Base-by-base conservation (phyloP, 2,329 filamentous ascomycete genomes). In the Aureobasidium sp. region DNA sequence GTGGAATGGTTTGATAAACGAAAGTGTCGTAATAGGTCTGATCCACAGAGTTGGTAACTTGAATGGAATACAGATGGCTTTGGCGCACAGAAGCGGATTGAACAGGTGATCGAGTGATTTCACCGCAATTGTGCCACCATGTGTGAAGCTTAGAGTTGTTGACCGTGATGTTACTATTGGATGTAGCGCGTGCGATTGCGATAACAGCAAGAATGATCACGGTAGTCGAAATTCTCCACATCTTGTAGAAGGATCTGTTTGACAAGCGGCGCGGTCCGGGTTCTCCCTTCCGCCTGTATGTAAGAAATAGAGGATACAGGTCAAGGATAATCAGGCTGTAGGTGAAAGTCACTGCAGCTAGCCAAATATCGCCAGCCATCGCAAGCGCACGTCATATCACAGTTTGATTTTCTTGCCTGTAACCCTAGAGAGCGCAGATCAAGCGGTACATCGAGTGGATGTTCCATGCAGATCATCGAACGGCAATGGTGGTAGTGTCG, bases 1-100 rank as follows among this genome's bases (percentile, higher is more conserved):
- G 55, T 37, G 55, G 55, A 5, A 58, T 58, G 8, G 55, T 58
- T 7, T 58, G n/a, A 37, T 58, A 58, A 22, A 48, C 29, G 20
- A 58, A 58, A 27, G 55, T 48, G 29, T 58, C 55, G 31, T 58
- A 58, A 20, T 58, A 58, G 42, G 34, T 48, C 39, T 58, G 55
- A 37, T 58, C 55, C 29, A 31, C 42, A 25, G 55, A 29, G 25
- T 58, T 58, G 29, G 41, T 48, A 27, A 58, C 55, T 39, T 58
- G 55, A 8, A 58, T 37, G 7, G 55, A 58, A 41, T 58, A 58
- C 7, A 58, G 42, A 20, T 48, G 25, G 27, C 36, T 42, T 22
- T 58, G 55, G 41, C 55, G 55, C n/a, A 58, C 55, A 37, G 37
- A 29, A 4, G n/a, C 41, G 17, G 55, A 22, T 34, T 47, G 55